Evolutionary conservation across 768 basidiomycete genomes (phyloP), one percentile per base, ranked within the genome.

Genomic region (Boletus rubropictus): DNA sequence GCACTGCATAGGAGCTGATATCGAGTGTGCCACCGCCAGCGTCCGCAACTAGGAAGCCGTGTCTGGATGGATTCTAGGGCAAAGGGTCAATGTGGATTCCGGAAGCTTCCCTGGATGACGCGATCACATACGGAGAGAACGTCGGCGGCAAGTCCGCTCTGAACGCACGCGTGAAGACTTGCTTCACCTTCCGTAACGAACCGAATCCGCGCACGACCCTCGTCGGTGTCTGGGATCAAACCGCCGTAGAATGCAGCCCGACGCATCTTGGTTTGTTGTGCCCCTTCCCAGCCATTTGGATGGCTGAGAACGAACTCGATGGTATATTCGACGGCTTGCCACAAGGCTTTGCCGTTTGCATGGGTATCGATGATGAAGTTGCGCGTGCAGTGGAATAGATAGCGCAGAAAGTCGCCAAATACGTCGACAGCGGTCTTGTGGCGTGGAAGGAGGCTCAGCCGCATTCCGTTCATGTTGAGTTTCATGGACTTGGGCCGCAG

Each of bases 171-270:
- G 60, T 89, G 86, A 56, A 89, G 67, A 73, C 86, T 88, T 1
- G 86, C 86, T 67, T 89, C 86, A 44, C 86, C 86, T 61, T 89
- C 86, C 3, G 86, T 89, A 43, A 89, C 86, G 53, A 89, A 89
- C 31, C 84, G 71, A 55, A 89, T 86, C 46, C 83, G 72, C 1
- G 85, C 78, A 52, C 79, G 80, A 3, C 85, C 86, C 46, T 78
- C 80, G 53, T 83, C 82, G 1, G 81, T 84, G 62, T 87, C 83
- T 2, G 86, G 80, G 15, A 89, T 81, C 32, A 89, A 62, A n/a
- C 77, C 77, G 3, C 83, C 86, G 53, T 80, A 76, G 8, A 84
- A 76, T 1, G 86, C 86, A 0, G 80, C 81, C 48, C 83, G 73
- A 48, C 86, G 76, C 82, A 89, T 86, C 64, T 80, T 82, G 25